Evolutionary conservation across 345 rosid genomes (phyloP).

Genomic region (Tarenaya hassleriana): DNA sequence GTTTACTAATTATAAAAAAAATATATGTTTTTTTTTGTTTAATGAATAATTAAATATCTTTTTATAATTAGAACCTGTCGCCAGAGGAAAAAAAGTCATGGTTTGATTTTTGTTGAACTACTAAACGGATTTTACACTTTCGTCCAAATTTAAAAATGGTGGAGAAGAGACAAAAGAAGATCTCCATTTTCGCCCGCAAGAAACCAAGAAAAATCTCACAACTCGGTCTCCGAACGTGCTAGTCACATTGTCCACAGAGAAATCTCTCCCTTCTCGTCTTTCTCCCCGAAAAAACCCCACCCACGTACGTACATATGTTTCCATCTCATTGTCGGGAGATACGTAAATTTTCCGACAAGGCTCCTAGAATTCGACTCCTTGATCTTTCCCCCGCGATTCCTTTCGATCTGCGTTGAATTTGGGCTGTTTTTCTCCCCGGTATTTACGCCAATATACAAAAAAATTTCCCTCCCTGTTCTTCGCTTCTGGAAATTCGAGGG

Average conservation of each 20-base stretch:
- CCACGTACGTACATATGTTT: slow-evolving; percentile 7
- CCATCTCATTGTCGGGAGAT: slow-evolving; percentile 20
- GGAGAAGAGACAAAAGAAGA: too few species aligned
- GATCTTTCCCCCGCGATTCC: slow-evolving; percentile 10
- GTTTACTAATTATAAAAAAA: too few species aligned
- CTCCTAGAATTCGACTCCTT: slow-evolving; percentile 1
- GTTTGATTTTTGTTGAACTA: too few species aligned
- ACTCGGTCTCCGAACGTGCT: slow-evolving; percentile 21
- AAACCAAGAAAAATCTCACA: too few species aligned
- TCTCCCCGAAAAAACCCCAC: slow-evolving; percentile 23
- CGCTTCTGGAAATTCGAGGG: not conserved
- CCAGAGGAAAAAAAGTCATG: too few species aligned
- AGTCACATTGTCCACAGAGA: slow-evolving; percentile 12
- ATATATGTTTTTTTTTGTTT: too few species aligned
- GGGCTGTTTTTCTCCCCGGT: slow-evolving; percentile 1
- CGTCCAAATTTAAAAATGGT: too few species aligned
- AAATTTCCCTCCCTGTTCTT: not conserved
- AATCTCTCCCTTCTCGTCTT: slow-evolving; percentile 8
- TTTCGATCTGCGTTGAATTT: slow-evolving; percentile 13
- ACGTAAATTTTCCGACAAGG: slow-evolving; percentile 22
- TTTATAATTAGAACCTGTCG: too few species aligned
- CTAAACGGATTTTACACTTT: too few species aligned
- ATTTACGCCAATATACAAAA: slow-evolving; percentile 11
- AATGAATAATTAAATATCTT: too few species aligned
- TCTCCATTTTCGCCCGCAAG: too few species aligned